Evolutionary conservation across 768 basidiomycete genomes (phyloP), one percentile per base, ranked within the genome.

Genomic region (Candolleomyces aberdarensis): DNA sequence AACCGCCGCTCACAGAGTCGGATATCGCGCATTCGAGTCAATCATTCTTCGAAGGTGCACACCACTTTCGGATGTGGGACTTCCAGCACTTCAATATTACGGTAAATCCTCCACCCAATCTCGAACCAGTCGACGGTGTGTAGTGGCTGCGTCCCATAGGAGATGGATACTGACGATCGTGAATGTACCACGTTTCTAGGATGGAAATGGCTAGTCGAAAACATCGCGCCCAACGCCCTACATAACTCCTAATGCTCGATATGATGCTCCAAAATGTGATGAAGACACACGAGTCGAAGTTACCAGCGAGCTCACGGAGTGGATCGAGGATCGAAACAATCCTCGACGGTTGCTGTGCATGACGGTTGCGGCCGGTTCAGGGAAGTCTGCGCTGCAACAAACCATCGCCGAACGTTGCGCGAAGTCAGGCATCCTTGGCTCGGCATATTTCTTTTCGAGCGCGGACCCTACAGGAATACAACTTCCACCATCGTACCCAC

Each of bases 371-470:
- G 54, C 54, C 1, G 54, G 54, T 3, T 55, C 55, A 40, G 54
- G 54, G 5, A 56, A 56, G 40, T 56, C 54, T 19, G 52, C 64
- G 1, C 17, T 63, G 4, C 50, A 52, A 43, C 61, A 60, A 41
- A 62, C 63, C 4, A 32, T 62, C 7, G 58, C 59, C 8, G 58
- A 64, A 52, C 3, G 22, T 3, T 59, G 47, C 15, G 48, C 49
- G 19, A 15, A 39, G 19, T n/a, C 52, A 32, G 17, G 39, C 10
- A 31, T 48, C 9, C 49, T 64, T n/a, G 63, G 49, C 14, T 61
- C 59, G 14, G 36, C 58, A 5, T 61, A 59, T 47, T 64, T 64
- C 59, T 59, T 66, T 54, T 53, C 56, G 15, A 58, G 50, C 10
- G 15, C 2, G 19, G 56, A 57, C 44, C 14, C 11, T 13, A 41